Conservation (phyloP, 768 basidiomycete species). For the Phaeotremella fagi region DNA sequence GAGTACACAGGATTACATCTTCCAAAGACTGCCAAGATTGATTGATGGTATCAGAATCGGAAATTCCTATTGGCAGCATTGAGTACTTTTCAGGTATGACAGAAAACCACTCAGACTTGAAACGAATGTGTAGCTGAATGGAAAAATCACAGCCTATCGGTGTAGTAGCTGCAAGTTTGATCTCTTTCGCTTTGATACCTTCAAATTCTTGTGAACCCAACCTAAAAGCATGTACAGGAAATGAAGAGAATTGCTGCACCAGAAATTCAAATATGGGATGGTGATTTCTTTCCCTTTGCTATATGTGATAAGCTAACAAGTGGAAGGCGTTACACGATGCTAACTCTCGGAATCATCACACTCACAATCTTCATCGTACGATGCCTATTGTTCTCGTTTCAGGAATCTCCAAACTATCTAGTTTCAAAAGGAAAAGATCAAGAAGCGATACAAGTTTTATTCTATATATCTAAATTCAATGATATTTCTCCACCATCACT, state of each 20-base stretch:
- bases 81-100: constrained; percentile 47
- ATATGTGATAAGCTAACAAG: neutral
- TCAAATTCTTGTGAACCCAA: constrained; percentile 54
- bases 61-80: constrained; percentile 55
- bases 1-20: neutral
- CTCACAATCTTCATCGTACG: constrained; percentile 57
- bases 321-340: constrained; percentile 55
- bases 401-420: constrained; percentile 62
- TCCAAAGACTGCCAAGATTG: neutral
- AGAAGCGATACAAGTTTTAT: constrained; percentile 53
- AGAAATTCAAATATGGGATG: constrained; percentile 59
- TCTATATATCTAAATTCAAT: constrained; percentile 49
- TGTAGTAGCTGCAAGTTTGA: constrained; percentile 54
- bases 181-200: constrained; percentile 58
- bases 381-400: constrained; percentile 58
- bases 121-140: too few species aligned
- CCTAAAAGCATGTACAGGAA: constrained; percentile 25
- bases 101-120: too few species aligned
- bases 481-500: constrained; percentile 21
- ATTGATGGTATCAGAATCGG: constrained; percentile 14
- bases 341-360: constrained; percentile 49
- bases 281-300: constrained; percentile 9
- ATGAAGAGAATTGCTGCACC: constrained; percentile 51
- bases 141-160: constrained; percentile 51
- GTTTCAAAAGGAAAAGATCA: constrained; percentile 58